Conservation (phyloP, 2,329 filamentous ascomycete species). For the Xylariales sp. region DNA sequence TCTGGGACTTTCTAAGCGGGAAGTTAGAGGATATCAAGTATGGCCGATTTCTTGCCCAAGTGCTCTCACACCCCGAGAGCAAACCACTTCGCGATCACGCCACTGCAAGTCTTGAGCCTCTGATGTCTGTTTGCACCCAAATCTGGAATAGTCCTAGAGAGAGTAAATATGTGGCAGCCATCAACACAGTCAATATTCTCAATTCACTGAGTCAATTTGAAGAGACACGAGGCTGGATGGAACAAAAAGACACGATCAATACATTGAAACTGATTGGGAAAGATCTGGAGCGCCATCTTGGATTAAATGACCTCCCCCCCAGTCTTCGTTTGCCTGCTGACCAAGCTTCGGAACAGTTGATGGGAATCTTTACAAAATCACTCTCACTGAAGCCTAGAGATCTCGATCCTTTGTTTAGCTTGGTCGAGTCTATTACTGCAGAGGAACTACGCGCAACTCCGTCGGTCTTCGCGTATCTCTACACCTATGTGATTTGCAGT, state of each 20-base stretch:
- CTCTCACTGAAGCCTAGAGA: constrained; percentile 79
- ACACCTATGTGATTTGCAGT: constrained; percentile 83
- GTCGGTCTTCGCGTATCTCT: constrained; percentile 83
- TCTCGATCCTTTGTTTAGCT: constrained; percentile 83
- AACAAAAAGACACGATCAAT: constrained; percentile 68
- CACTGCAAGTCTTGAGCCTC: constrained; percentile 75
- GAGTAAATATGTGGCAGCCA: constrained; percentile 73
- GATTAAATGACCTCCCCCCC: constrained; percentile 74
- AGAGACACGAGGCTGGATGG: constrained; percentile 76
- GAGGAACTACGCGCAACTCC: constrained; percentile 85
- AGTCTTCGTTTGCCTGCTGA: constrained; percentile 84
- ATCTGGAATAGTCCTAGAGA: constrained; percentile 74
- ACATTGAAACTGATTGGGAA: constrained; percentile 77
- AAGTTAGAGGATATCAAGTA: constrained; percentile 87
- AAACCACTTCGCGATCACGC: constrained; percentile 79
- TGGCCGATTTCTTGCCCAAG: constrained; percentile 90
- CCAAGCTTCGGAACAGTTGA: constrained; percentile 88
- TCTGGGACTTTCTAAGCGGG: constrained; percentile 82
- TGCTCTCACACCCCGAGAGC: constrained; percentile 81
- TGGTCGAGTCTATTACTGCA: constrained; percentile 85
- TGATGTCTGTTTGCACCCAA: constrained; percentile 76
- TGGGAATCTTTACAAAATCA: constrained; percentile 85
- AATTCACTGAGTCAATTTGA: constrained; percentile 79
- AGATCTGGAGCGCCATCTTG: constrained; percentile 80
- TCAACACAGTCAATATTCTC: constrained; percentile 89